Evolutionary conservation across 495 filamentous ascomycete genomes (phyloP).

Genomic region (Penicillium subrubescens): DNA sequence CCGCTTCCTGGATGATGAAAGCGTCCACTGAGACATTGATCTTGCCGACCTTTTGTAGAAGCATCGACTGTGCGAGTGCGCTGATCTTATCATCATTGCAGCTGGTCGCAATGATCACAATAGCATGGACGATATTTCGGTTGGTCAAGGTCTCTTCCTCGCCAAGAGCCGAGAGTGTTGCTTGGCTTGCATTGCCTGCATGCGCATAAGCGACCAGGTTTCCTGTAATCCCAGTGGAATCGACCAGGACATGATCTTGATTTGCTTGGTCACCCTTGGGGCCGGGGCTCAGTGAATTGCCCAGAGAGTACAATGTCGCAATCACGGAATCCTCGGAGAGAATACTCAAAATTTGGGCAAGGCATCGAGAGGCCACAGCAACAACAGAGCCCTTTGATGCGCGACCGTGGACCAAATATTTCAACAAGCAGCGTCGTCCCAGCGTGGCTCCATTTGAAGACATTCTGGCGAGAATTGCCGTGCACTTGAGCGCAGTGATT

Average conservation of each 20-base stretch:
- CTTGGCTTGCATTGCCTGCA: conserved; percentile 70
- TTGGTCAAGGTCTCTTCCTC: conserved; percentile 78
- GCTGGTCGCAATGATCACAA: conserved; percentile 79
- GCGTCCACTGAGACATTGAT: conserved; percentile 75
- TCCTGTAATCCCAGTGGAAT: conserved; percentile 28
- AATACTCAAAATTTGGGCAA: conserved; percentile 75
- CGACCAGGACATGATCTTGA: conserved; percentile 32
- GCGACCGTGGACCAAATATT: conserved; percentile 78
- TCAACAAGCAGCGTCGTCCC: conserved; percentile 78
- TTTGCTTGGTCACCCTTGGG: conserved; percentile 40
- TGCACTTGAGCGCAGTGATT: conserved; percentile 72
- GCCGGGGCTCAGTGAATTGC: conserved; percentile 82
- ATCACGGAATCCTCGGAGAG: conserved; percentile 92
- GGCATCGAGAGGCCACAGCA: conserved; percentile 73
- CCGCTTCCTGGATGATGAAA: conserved; percentile 79
- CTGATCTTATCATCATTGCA: conserved; percentile 89
- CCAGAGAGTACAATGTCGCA: conserved; percentile 89
- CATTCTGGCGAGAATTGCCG: conserved; percentile 76
- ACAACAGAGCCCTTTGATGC: conserved; percentile 65
- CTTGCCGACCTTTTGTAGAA: conserved; percentile 88
- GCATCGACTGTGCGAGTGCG: conserved; percentile 92
- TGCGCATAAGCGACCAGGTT: conserved; percentile 48
- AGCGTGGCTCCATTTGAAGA: conserved; percentile 70
- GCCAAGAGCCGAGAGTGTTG: conserved; percentile 69
- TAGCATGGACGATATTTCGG: conserved; percentile 82